phyloP scores from a whole-genome alignment of 495 filamentous ascomycete species.

The Xylaria nigripes region DNA sequence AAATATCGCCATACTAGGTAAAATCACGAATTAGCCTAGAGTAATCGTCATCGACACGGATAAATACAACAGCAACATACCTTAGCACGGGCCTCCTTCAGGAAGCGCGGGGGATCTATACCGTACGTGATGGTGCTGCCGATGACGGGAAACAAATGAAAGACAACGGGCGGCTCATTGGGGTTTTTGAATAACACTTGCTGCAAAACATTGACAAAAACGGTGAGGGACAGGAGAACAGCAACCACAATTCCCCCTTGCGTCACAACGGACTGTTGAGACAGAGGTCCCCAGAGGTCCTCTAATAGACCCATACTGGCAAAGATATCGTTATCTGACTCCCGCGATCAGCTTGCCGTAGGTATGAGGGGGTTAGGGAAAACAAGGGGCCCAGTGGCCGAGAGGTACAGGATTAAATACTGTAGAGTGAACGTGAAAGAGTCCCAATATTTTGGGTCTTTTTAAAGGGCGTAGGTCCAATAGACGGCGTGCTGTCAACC shows the following conservation, averaged over 20 bases:
- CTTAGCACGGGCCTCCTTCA: conserved; percentile 60
- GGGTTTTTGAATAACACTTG: conserved; percentile 64
- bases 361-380: neutral
- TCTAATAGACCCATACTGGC: conserved; percentile 45
- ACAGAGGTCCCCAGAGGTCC: conserved; percentile 35
- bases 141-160: conserved; percentile 74
- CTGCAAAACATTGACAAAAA: conserved; percentile 57
- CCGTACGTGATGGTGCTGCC: conserved; percentile 75
- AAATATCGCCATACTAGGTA: conserved; percentile 64
- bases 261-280: conserved; percentile 34
- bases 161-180: conserved; percentile 71
- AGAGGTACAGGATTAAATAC: no score
- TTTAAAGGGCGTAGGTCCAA: no score
- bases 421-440: no score
- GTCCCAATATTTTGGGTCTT: no score
- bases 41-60: conserved; percentile 13
- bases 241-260: conserved; percentile 39
- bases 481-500: no score
- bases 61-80: conserved; percentile 39
- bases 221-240: conserved; percentile 42
- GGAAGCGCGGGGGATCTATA: conserved; percentile 76
- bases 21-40: neutral
- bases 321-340: conserved; percentile 5
- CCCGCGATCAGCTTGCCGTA: neutral
- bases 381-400: no score